Conservation (phyloP, 2,329 filamentous ascomycete genomes). For the Fusarium illudens region DNA sequence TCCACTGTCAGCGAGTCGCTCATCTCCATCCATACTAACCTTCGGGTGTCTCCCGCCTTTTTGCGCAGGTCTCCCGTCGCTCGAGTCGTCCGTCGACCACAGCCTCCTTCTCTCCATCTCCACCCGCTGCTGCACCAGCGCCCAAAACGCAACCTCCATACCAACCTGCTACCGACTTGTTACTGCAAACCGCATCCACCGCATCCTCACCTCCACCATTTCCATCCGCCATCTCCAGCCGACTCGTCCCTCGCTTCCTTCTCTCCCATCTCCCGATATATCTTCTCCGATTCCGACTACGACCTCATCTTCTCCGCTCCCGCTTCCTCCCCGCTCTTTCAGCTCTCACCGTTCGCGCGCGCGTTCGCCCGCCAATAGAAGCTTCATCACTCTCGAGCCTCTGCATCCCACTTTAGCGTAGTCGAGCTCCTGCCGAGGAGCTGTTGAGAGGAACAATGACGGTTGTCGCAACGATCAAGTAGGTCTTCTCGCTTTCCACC, state of each 20-base stretch:
- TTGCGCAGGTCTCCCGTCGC: slow-evolving; percentile 15
- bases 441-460: slow-evolving; percentile 57
- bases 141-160: slow-evolving; percentile 32
- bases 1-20: not conserved
- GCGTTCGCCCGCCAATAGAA: slow-evolving; percentile 35
- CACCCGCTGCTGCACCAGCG: slow-evolving; percentile 29
- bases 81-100: slow-evolving; percentile 12
- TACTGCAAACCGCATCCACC: slow-evolving; percentile 33
- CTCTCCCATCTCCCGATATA: slow-evolving; percentile 7
- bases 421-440: slow-evolving; percentile 51
- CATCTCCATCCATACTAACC: not conserved
- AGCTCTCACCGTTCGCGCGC: slow-evolving; percentile 32
- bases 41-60: slow-evolving; percentile 3
- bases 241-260: slow-evolving; percentile 6
- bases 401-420: slow-evolving; percentile 33
- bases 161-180: slow-evolving; percentile 32
- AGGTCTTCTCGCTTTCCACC: slow-evolving; percentile 44
- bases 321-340: slow-evolving; percentile 24
- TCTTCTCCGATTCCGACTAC: slow-evolving; percentile 11
- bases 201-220: slow-evolving; percentile 29
- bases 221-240: slow-evolving; percentile 20
- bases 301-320: slow-evolving; percentile 27
- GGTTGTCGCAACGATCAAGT: slow-evolving; percentile 73
- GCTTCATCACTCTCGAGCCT: slow-evolving; percentile 36
- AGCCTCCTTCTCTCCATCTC: slow-evolving; percentile 31